Percentiles rank a stretch among this genome's conserved stretches.
Conservation (phyloP, 2,329 filamentous ascomycete genomes). For the Colletotrichum agaves region DNA sequence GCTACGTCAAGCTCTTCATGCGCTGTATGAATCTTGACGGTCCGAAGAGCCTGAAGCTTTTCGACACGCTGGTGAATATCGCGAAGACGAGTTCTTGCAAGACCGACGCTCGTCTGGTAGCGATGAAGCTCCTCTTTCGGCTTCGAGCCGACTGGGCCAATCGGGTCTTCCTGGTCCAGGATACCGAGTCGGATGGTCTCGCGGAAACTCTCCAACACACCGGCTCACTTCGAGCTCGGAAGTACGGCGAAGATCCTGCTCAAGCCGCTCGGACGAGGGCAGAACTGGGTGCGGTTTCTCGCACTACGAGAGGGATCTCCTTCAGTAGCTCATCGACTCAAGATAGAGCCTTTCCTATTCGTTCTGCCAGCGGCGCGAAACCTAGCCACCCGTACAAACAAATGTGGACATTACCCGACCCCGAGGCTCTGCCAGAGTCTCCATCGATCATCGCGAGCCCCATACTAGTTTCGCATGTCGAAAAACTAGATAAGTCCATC, state of each 20-base stretch:
- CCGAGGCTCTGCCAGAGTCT: slow-evolving; percentile 62
- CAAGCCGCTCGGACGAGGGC: slow-evolving; percentile 55
- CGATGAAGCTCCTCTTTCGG: slow-evolving; percentile 83
- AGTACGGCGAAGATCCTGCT: slow-evolving; percentile 62
- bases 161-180: slow-evolving; percentile 76
- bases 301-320: slow-evolving; percentile 62
- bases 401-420: slow-evolving; percentile 69
- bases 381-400: slow-evolving; percentile 56
- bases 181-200: slow-evolving; percentile 78
- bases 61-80: slow-evolving; percentile 72
- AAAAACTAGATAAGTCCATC: slow-evolving; percentile 37
- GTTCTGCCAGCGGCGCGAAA: slow-evolving; percentile 55
- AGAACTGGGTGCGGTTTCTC: slow-evolving; percentile 54
- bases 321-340: slow-evolving; percentile 58
- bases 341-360: slow-evolving; percentile 54
- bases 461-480: slow-evolving; percentile 58
- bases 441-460: slow-evolving; percentile 60
- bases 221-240: slow-evolving; percentile 62
- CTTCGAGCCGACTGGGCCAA: slow-evolving; percentile 85
- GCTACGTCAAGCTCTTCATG: slow-evolving; percentile 81
- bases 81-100: slow-evolving; percentile 69
- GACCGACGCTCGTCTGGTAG: slow-evolving; percentile 76
- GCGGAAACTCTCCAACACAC: slow-evolving; percentile 78
- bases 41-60: slow-evolving; percentile 71
- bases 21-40: slow-evolving; percentile 74